phyloP scores from a whole-genome alignment of 495 filamentous ascomycete genomes.

The Penicillium canariense region DNA sequence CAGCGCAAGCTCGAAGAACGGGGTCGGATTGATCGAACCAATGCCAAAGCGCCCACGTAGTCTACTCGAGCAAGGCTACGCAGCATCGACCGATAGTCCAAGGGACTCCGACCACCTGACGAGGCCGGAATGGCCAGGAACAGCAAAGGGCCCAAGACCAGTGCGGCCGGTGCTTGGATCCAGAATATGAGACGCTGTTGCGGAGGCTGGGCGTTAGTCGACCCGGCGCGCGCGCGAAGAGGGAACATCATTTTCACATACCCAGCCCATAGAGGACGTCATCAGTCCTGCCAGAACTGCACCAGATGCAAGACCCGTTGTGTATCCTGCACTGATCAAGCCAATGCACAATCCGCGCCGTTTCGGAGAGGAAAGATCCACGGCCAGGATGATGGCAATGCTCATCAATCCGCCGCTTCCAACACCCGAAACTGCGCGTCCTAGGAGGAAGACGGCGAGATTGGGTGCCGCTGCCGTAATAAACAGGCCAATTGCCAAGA shows the following conservation, averaged over 20 bases:
- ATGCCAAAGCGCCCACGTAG: slow-evolving; percentile 61
- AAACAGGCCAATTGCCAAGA: slow-evolving; percentile 60
- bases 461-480: slow-evolving; percentile 56
- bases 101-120: slow-evolving; percentile 26
- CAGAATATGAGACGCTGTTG: slow-evolving; percentile 71
- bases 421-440: slow-evolving; percentile 60
- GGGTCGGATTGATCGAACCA: slow-evolving; percentile 43
- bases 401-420: slow-evolving; percentile 67
- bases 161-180: slow-evolving; percentile 57
- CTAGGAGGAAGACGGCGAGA: slow-evolving; percentile 62
- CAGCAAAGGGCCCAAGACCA: slow-evolving; percentile 56
- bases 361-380: slow-evolving; percentile 63
- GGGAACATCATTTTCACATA: slow-evolving; percentile 34
- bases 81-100: slow-evolving; percentile 23
- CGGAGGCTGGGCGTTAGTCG: background rate
- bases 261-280: slow-evolving; percentile 63
- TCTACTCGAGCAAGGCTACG: slow-evolving; percentile 61
- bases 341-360: slow-evolving; percentile 69
- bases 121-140: slow-evolving; percentile 56
- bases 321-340: slow-evolving; percentile 62
- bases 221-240: background rate
- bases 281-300: slow-evolving; percentile 68
- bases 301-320: slow-evolving; percentile 65
- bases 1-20: background rate
- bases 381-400: slow-evolving; percentile 63